A percentile compares a stretch with the other conserved stretches of the same genome.
Conservation (phyloP, 768 basidiomycete genomes). For the Russula brevipes region DNA sequence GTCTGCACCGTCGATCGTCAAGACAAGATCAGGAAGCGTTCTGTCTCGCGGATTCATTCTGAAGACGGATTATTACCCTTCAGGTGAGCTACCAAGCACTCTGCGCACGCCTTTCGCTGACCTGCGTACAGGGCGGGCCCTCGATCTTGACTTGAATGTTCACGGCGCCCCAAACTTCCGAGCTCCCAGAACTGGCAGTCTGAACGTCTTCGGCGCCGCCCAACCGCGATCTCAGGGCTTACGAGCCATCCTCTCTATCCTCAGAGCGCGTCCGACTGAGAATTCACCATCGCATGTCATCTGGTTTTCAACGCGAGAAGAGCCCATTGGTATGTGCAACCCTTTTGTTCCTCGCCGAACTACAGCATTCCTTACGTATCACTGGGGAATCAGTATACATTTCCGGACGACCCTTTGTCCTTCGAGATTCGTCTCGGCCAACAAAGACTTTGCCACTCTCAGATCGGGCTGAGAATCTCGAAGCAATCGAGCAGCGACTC, state of each 20-base stretch:
- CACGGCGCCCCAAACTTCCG: constrained; percentile 97
- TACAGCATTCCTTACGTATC: constrained; percentile 15
- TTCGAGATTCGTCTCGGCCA: constrained; percentile 83
- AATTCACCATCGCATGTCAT: constrained; percentile 68
- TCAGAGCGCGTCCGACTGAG: constrained; percentile 66
- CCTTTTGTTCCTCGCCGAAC: background rate
- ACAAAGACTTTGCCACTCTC: constrained; percentile 73
- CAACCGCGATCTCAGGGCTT: constrained; percentile 93
- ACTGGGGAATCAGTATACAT: constrained; percentile 57
- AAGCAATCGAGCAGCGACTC: constrained; percentile 83
- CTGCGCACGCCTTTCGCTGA: background rate
- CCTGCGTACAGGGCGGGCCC: constrained; percentile 59
- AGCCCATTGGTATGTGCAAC: constrained; percentile 65
- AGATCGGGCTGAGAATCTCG: constrained; percentile 91
- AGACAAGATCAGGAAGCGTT: constrained; percentile 78
- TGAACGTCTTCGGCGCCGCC: constrained; percentile 93
- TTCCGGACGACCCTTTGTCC: constrained; percentile 87
- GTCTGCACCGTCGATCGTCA: constrained; percentile 70
- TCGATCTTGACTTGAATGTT: constrained; percentile 86
- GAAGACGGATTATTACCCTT: constrained; percentile 88
- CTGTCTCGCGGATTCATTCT: constrained; percentile 85
- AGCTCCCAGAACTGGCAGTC: constrained; percentile 65
- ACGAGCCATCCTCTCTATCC: constrained; percentile 79
- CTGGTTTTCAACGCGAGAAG: constrained; percentile 97
- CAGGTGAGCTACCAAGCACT: constrained; percentile 37